These are phyloP conservation scores for Calonectria henricotiae DNA, from an alignment of 2,329 filamentous ascomycete genomes.

Conservation along the genomic window DNA sequence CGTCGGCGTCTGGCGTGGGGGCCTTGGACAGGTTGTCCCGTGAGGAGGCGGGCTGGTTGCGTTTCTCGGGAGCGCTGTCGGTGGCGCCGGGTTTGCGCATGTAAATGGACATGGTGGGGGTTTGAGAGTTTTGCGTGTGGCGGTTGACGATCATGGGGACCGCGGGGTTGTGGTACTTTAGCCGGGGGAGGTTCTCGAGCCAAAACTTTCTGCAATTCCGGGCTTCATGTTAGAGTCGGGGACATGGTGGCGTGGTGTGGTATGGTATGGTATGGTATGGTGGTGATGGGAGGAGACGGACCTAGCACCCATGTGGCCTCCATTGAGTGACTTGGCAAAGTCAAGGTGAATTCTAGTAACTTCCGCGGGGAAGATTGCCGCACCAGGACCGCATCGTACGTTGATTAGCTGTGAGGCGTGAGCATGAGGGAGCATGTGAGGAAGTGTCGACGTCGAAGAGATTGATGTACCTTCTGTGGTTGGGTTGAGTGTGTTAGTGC, in stretches of 20 bases:
- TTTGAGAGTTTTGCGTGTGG: constrained; percentile 69
- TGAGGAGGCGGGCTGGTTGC: constrained; percentile 65
- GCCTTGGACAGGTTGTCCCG: constrained; percentile 66
- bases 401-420: constrained; percentile 74
- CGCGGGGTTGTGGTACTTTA: constrained; percentile 95
- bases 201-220: constrained; percentile 83
- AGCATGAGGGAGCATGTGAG: constrained; percentile 47
- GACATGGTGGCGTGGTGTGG: constrained; percentile 19
- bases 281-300: constrained; percentile 59
- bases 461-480: constrained; percentile 62
- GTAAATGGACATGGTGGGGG: constrained; percentile 78
- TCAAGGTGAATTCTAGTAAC: constrained; percentile 84
- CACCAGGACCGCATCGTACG: constrained; percentile 86
- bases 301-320: constrained; percentile 83
- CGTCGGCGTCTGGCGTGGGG: constrained; percentile 65
- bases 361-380: constrained; percentile 83
- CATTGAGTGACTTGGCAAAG: constrained; percentile 75
- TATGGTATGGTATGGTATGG: background rate
- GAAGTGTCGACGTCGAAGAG: constrained; percentile 36
- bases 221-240: constrained; percentile 10
- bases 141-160: constrained; percentile 88
- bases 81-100: constrained; percentile 63
- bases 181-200: constrained; percentile 83
- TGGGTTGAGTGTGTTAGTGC: constrained; percentile 42
- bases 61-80: constrained; percentile 48